Evolutionary conservation across 2,329 filamentous ascomycete genomes (phyloP).

Genomic region (Penicillium sumatraense): DNA sequence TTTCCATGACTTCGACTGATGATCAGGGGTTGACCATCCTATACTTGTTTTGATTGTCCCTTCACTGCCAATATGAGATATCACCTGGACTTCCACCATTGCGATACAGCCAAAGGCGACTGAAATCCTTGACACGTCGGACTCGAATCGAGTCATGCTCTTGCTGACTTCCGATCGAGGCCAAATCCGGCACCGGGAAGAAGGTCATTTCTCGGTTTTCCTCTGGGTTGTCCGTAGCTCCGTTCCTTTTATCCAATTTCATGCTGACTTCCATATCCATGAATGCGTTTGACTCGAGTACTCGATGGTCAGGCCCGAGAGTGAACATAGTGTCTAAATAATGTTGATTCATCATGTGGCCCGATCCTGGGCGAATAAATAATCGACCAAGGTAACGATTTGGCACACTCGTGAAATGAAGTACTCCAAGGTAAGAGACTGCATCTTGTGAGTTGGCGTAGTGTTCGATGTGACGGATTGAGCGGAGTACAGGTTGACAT

Average conservation of each 20-base stretch:
- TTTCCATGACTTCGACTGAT: too few species aligned
- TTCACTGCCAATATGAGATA: too few species aligned
- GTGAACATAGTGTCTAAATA: constrained; percentile 51
- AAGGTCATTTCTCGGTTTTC: constrained; percentile 17
- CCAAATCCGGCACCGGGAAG: constrained; percentile 7
- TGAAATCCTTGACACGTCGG: constrained; percentile 40
- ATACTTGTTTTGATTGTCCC: too few species aligned
- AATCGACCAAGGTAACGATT: constrained; percentile 56
- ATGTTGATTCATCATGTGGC: constrained; percentile 52
- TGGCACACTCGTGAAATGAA: constrained; percentile 64
- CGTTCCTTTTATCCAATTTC: background rate
- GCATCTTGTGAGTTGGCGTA: constrained; percentile 77
- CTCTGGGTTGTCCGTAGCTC: background rate
- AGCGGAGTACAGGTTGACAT: background rate
- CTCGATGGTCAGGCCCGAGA: constrained; percentile 29
- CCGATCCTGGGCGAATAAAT: constrained; percentile 48
- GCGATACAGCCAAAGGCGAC: constrained; percentile 47
- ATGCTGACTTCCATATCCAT: constrained; percentile 38
- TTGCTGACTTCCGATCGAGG: background rate
- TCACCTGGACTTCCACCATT: constrained; percentile 38
- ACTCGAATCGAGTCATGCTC: background rate
- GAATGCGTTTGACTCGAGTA: constrained; percentile 38
- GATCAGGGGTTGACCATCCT: too few species aligned
- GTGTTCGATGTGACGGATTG: constrained; percentile 75
- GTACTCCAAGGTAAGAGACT: constrained; percentile 73